Evolutionary conservation across 2,329 filamentous ascomycete genomes (phyloP).

Genomic region (Aspergillus sp.): DNA sequence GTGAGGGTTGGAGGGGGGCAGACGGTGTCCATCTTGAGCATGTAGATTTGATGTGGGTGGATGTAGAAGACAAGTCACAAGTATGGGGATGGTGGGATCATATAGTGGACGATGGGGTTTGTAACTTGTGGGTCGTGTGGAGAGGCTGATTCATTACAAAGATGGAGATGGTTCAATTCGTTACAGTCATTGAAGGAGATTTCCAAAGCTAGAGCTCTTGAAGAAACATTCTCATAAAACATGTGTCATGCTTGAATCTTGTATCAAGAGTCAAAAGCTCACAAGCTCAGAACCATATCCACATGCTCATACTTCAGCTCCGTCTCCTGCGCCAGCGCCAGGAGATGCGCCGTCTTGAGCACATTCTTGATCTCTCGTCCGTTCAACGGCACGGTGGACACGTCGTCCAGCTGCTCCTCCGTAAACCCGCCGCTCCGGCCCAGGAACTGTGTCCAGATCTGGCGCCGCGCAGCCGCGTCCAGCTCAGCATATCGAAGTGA

Average conservation of each 20-base stretch:
- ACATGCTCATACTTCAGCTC: conserved; percentile 21
- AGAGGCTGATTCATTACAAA: no score
- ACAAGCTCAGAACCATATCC: conserved; percentile 17
- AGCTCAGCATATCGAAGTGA: conserved; percentile 41
- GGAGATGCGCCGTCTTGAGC: conserved; percentile 42
- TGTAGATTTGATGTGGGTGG: neutral
- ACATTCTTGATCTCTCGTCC: conserved; percentile 47
- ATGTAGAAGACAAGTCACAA: neutral
- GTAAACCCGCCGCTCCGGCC: conserved; percentile 13
- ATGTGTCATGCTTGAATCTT: no score
- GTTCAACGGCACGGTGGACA: conserved; percentile 25
- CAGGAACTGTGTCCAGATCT: conserved; percentile 49
- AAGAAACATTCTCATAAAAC: no score
- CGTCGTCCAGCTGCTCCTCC: conserved; percentile 20
- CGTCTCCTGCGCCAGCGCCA: conserved; percentile 29
- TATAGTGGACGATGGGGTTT: no score
- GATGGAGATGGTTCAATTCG: no score
- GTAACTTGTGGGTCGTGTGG: no score
- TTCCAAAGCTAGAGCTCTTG: no score
- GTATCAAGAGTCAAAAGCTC: neutral
- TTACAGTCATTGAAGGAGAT: no score
- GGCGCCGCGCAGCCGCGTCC: conserved; percentile 31
- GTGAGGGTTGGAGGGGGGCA: conserved; percentile 20
- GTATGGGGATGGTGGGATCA: neutral
- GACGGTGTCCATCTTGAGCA: conserved; percentile 21